Evolutionary conservation across 805 yeast species (phyloP).

Genomic region (Candida ovalis): DNA sequence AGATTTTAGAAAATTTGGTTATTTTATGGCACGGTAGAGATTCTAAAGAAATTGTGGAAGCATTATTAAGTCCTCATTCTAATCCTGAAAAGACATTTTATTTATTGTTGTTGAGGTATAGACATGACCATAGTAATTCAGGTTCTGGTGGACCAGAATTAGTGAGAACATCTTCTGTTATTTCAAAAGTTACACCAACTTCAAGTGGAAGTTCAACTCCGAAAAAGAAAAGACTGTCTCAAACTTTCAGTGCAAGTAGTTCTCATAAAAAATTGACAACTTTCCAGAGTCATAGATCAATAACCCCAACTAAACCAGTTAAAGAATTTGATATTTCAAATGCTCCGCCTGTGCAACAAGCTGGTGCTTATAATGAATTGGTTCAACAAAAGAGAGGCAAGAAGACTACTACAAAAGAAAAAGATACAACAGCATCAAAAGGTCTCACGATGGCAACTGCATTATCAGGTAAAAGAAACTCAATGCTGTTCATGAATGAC

Average conservation of each 20-base stretch:
- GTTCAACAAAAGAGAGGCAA: constrained; percentile 14
- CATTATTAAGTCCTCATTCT: constrained; percentile 26
- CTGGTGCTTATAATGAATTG: constrained; percentile 18
- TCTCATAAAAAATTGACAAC: constrained; percentile 46
- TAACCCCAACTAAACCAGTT: constrained; percentile 18
- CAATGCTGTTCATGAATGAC: constrained; percentile 29
- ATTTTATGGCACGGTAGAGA: constrained; percentile 57
- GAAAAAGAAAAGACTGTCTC: constrained; percentile 37
- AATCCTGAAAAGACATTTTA: constrained; percentile 38
- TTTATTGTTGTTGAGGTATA: constrained; percentile 32
- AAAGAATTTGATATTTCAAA: constrained; percentile 3
- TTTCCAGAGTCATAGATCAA: constrained; percentile 32
- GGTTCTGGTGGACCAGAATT: constrained; percentile 17
- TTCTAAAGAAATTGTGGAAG: constrained; percentile 30
- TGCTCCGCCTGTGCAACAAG: constrained; percentile 15
- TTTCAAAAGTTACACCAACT: constrained; percentile 26
- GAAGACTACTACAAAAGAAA: constrained; percentile 4
- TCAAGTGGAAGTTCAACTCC: constrained; percentile 25
- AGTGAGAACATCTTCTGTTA: constrained; percentile 30
- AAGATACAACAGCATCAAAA: not conserved
- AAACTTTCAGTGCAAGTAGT: constrained; percentile 40
- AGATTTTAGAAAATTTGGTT: constrained; percentile 50
- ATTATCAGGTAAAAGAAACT: constrained; percentile 28
- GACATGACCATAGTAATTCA: constrained; percentile 31
- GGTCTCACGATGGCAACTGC: constrained; percentile 14